Base-by-base conservation (phyloP, 2,329 filamentous ascomycete species). In the Pseudocercospora macadamiae region DNA sequence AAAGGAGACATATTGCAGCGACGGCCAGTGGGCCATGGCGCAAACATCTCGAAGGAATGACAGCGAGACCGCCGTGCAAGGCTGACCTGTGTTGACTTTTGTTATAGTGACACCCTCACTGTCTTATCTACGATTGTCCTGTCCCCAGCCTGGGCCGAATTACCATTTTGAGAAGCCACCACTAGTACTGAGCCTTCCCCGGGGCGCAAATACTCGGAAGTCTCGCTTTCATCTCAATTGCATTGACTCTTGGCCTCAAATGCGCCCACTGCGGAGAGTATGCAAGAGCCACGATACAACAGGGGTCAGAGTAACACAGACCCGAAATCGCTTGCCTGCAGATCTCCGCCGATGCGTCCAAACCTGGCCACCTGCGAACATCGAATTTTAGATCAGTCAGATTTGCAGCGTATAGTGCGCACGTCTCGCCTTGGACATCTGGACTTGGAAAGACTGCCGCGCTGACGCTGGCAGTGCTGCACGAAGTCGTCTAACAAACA, bases 221-320 rank as follows among this genome's bases (percentile, higher is more conserved):
- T 45, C 7, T 21, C 19, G 19, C 19, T 23, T n/a, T 19, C 19
- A 19, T 44, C 21, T 44, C 16, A 19, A 45, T 45, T 16, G 21
- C 10, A 45, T 21, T 5, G 6, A 45, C 21, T 21, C 39, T 45
- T 39, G 16, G 39, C 39, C 14, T 9, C 7, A n/a, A 45, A 45
- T 21, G 16, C 14, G 19, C 30, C 26, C 25, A 10, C 36, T 56
- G 61, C 58, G 44, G 49, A 57, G 32, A 56, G 42, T 55, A 59
- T 59, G 58, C 57, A 51, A 39, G 37, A 51, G 48, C 51, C 55
- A 58, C 52, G 55, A 58, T 53, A 23, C 39, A 47, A 51, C 57
- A 55, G 57, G 57, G 57, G 47, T 60, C 8, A 28, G n/a, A 26
- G 61, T 61, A 34, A 57, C 61, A 64, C 61, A 59, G 58, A 60